Evolutionary conservation across 352 stramenopile genomes (phyloP), one percentile per base, ranked within the genome.

Genomic region (Phytophthora tentaculata): DNA sequence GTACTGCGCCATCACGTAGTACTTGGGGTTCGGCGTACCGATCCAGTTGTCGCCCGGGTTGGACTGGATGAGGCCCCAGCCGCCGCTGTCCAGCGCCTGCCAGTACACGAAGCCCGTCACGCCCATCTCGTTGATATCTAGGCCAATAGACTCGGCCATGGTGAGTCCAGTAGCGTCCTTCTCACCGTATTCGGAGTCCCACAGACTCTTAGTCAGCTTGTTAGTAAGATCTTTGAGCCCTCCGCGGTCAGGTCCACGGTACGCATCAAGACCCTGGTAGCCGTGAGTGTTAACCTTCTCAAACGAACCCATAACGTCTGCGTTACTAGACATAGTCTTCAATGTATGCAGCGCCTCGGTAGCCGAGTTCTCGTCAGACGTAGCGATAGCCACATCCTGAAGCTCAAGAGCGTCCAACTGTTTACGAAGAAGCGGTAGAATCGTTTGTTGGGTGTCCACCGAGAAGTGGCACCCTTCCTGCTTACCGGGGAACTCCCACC

Each of bases 31-130:
- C 7, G 74, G 54, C 28, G 47, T 61, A 22, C 76, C 76, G 41
- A 89, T 61, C 75, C 74, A 56, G 71, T 76, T 75, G 76, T 80
- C 49, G 81, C 53, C 39, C 73, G 69, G 16, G 76, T 74, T 74
- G 50, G 67, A 67, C 56, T 74, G 61, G 22, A 74, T 52, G 20
- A 74, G 67, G 16, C 67, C 80, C 78, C 80, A 89, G 17, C 73
- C 78, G 8, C 71, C 78, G 28, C 76, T 79, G 62, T 89, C 76
- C 19, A 87, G 69, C 24, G 67, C 76, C 61, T 89, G 78, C 80
- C 80, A 89, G 71, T 89, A 89, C 50, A 86, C 80, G 58, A 89
- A 87, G 17, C 73, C 80, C 7, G 74, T 69, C 16, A 84, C 80
- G 9, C 75, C 66, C 67, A 86, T 77, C 51, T 87, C 80, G 57